These are phyloP conservation scores for Misopates orontium DNA, from an alignment of 257 asterid genomes.

Conservation along the genomic window DNA sequence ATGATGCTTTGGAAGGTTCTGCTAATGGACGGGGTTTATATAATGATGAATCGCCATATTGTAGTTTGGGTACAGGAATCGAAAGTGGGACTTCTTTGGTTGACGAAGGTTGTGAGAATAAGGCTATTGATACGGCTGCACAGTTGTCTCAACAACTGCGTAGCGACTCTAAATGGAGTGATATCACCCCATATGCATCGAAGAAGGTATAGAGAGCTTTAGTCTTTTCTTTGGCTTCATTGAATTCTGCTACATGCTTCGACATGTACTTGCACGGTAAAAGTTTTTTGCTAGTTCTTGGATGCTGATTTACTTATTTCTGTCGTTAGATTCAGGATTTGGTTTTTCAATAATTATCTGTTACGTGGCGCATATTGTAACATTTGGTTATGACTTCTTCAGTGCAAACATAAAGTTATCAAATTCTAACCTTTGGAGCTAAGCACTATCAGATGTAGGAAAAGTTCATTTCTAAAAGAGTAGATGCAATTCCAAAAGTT, in stretches of 20 bases:
- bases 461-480: conserved; percentile 14
- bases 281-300: background rate
- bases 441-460: conserved; percentile 18
- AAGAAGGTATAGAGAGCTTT: conserved; percentile 60
- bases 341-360: background rate
- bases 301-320: background rate
- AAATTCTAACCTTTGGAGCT: background rate
- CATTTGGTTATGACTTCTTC: conserved; percentile 21
- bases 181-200: conserved; percentile 64
- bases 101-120: conserved; percentile 55
- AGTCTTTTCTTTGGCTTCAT: background rate
- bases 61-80: conserved; percentile 45
- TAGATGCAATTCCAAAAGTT: conserved; percentile 11
- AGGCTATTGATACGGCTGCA: conserved; percentile 37
- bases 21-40: conserved; percentile 39
- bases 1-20: conserved; percentile 29
- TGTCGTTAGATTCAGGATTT: conserved; percentile 7
- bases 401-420: background rate
- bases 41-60: conserved; percentile 78
- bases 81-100: conserved; percentile 48
- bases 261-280: background rate
- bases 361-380: conserved; percentile 9
- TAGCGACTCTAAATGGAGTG: conserved; percentile 75
- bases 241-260: conserved; percentile 6
- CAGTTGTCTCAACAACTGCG: conserved; percentile 36